Evolutionary conservation across 2,329 filamentous ascomycete genomes (phyloP).

Genomic region (Claviceps sp.): DNA sequence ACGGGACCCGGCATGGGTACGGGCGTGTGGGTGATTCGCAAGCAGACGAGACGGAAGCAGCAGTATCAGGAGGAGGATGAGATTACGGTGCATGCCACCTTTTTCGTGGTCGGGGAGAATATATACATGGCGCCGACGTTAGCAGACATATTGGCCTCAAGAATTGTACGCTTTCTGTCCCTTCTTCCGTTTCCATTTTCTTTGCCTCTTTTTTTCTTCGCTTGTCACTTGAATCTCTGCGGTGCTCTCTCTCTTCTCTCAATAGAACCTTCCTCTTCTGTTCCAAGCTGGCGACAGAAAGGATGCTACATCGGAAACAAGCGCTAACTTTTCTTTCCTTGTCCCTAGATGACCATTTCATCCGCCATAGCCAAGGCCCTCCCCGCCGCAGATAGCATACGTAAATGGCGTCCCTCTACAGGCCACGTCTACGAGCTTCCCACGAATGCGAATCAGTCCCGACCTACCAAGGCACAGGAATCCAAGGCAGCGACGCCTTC

Average conservation of each 20-base stretch:
- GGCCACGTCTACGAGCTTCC: conserved; percentile 38
- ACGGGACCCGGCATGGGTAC: conserved; percentile 51
- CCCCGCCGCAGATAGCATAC: conserved; percentile 34
- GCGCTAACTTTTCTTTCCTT: not conserved
- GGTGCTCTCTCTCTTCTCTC: not conserved
- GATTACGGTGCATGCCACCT: conserved; percentile 44
- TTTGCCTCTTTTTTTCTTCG: not conserved
- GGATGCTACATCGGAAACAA: not conserved
- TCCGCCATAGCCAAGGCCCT: conserved; percentile 40
- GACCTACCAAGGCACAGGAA: conserved; percentile 19
- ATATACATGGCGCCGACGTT: conserved; percentile 53
- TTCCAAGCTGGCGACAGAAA: not conserved
- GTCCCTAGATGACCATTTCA: conserved; percentile 34
- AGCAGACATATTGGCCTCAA: conserved; percentile 43
- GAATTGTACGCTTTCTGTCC: conserved; percentile 32
- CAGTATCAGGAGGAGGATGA: conserved; percentile 42
- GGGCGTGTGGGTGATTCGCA: conserved; percentile 57
- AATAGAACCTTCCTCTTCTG: too few relatives aligned
- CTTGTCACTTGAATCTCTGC: too few relatives aligned
- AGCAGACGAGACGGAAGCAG: conserved; percentile 49
- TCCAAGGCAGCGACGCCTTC: conserved; percentile 33
- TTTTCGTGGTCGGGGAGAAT: conserved; percentile 53
- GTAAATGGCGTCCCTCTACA: conserved; percentile 40
- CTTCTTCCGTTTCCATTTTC: too few relatives aligned
- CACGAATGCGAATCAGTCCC: conserved; percentile 10